These are phyloP conservation scores for Fusarium sp. DNA, from an alignment of 2,329 filamentous ascomycete genomes.

Conservation along the genomic window DNA sequence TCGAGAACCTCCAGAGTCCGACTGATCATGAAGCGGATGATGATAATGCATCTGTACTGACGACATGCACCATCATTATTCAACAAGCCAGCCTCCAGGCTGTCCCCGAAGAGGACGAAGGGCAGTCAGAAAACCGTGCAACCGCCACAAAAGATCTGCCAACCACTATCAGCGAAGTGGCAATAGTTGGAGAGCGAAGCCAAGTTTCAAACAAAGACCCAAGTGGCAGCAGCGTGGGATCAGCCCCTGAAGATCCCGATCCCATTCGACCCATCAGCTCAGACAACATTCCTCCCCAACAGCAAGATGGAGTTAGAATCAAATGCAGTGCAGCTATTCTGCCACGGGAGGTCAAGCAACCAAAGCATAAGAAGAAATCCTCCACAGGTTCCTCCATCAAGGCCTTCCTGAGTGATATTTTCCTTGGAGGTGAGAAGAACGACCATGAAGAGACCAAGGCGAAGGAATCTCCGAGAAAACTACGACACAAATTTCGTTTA, in stretches of 20 bases:
- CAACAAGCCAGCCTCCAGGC: not conserved
- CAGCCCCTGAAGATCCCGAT: not conserved
- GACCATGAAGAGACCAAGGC: not conserved
- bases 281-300: not conserved
- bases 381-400: not conserved
- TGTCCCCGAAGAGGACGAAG: not conserved
- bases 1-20: not conserved
- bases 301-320: not conserved
- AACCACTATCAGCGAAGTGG: not conserved
- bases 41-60: slow-evolving; percentile 2
- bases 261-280: not conserved
- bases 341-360: not conserved
- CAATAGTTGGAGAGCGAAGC: not conserved
- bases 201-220: not conserved
- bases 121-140: not conserved
- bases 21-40: not conserved
- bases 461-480: not conserved
- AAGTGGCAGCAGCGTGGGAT: not conserved
- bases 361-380: not conserved
- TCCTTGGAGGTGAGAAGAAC: not conserved
- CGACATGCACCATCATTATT: slow-evolving; percentile 15
- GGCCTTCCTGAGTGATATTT: not conserved
- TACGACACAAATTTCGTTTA: not conserved
- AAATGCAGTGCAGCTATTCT: not conserved
- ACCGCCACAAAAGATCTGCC: not conserved